phyloP scores from a whole-genome alignment of 1,284 basidiomycete species.

The Prillingera fragicola region DNA sequence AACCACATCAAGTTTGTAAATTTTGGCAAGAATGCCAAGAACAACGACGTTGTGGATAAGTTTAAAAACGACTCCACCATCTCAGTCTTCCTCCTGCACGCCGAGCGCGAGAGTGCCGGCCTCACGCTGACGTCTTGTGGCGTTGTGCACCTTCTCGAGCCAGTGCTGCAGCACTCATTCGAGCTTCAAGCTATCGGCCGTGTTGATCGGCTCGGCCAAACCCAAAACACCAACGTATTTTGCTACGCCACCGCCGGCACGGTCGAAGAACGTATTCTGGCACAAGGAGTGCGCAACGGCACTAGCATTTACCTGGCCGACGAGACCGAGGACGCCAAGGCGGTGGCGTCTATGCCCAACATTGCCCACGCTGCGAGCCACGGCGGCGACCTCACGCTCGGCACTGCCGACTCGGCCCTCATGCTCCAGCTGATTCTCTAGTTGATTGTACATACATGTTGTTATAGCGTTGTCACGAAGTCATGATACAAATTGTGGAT shows the following conservation, averaged over 20 bases:
- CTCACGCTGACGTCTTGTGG: conserved; percentile 44
- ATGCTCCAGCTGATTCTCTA: conserved; percentile 30
- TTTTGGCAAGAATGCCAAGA: conserved; percentile 27
- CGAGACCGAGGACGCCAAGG: conserved; percentile 22
- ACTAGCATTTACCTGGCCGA: conserved; percentile 43
- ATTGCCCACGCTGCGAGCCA: conserved; percentile 38
- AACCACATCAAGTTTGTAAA: conserved; percentile 39
- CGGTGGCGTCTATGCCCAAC: conserved; percentile 29
- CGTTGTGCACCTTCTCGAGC: conserved; percentile 48
- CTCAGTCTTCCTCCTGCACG: conserved; percentile 45
- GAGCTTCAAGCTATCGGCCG: conserved; percentile 42
- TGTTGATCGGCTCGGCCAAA: conserved; percentile 33
- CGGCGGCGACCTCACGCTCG: conserved; percentile 36
- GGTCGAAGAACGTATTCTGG: conserved; percentile 43
- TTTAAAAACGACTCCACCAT: conserved; percentile 41
- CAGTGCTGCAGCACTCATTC: conserved; percentile 45
- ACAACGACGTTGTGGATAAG: conserved; percentile 35
- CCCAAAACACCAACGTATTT: conserved; percentile 41
- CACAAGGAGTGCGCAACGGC: conserved; percentile 42
- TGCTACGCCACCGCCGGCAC: conserved; percentile 46
- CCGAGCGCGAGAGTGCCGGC: conserved; percentile 45
- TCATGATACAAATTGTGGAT: too few species aligned
- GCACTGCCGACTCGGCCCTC: conserved; percentile 27
- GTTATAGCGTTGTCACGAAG: too few species aligned
- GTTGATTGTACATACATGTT: background rate